These are phyloP conservation scores for Yamadazyma mexicana DNA, from an alignment of 1,139 yeast genomes.

Conservation along the genomic window DNA sequence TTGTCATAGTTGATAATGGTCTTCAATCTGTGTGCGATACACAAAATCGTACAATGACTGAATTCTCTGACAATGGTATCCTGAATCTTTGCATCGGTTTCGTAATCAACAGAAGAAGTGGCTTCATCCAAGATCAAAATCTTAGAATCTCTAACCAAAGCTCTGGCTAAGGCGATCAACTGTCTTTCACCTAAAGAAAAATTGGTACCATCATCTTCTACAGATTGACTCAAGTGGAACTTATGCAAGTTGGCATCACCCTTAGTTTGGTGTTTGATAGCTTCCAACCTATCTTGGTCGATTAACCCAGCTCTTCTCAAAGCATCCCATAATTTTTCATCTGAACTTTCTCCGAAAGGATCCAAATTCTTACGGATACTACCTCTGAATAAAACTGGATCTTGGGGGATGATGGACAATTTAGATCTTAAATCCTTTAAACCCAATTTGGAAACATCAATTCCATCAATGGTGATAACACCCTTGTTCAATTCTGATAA, in stretches of 20 bases:
- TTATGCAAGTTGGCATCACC: conserved; percentile 55
- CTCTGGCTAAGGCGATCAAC: conserved; percentile 43
- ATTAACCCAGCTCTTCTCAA: conserved; percentile 35
- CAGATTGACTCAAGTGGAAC: conserved; percentile 35
- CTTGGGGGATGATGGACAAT: conserved; percentile 89
- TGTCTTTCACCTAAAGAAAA: conserved; percentile 45
- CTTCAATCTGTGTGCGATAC: conserved; percentile 44
- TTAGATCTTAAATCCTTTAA: conserved; percentile 71
- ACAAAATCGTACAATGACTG: conserved; percentile 36
- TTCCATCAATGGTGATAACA: conserved; percentile 54
- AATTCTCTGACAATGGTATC: conserved; percentile 35
- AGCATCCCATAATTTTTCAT: conserved; percentile 34
- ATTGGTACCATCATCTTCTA: conserved; percentile 41
- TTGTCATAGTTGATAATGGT: conserved; percentile 39
- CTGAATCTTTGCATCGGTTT: conserved; percentile 44
- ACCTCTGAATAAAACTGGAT: conserved; percentile 86
- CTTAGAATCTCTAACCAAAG: conserved; percentile 38
- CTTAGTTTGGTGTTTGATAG: conserved; percentile 33
- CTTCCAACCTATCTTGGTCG: conserved; percentile 25
- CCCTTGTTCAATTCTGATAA: conserved; percentile 58
- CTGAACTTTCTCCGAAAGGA: conserved; percentile 46
- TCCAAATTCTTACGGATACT: conserved; percentile 79
- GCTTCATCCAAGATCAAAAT: conserved; percentile 44
- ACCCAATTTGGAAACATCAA: conserved; percentile 65
- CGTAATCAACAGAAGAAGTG: conserved; percentile 44